These are phyloP conservation scores for Ophiocordyceps polyrhachis-furcata DNA, from an alignment of 2,329 filamentous ascomycete genomes.

Conservation along the genomic window DNA sequence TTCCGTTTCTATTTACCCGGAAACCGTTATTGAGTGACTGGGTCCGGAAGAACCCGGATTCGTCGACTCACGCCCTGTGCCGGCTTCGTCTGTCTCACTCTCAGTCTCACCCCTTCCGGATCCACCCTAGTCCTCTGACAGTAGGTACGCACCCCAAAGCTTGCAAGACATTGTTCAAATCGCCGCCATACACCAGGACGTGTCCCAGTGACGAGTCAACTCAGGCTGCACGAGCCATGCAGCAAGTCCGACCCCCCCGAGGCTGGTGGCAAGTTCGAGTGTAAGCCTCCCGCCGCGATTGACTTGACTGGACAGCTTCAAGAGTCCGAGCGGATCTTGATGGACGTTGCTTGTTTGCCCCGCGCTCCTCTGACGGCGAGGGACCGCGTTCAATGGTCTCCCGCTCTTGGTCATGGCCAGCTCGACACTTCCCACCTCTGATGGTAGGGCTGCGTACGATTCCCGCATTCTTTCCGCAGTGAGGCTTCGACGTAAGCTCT, in stretches of 20 bases:
- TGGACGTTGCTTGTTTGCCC: slow-evolving; percentile 12
- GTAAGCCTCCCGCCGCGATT: slow-evolving; percentile 46
- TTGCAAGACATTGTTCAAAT: no score
- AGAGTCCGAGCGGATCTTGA: slow-evolving; percentile 63
- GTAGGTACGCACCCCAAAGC: no score
- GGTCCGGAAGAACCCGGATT: no score
- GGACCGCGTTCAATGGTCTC: not conserved
- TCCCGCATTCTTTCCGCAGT: slow-evolving; percentile 12
- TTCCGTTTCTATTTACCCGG: no score
- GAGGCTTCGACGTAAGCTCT: slow-evolving; percentile 16
- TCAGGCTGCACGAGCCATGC: slow-evolving; percentile 33
- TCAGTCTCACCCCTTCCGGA: no score
- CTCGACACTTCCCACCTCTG: not conserved
- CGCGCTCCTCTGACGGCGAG: not conserved
- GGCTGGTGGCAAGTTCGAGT: slow-evolving; percentile 54
- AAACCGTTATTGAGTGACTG: no score
- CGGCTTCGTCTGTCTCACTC: no score
- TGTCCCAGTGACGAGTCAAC: slow-evolving; percentile 1
- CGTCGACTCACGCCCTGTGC: no score
- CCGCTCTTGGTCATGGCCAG: not conserved
- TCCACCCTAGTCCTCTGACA: no score
- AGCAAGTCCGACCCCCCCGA: slow-evolving; percentile 54
- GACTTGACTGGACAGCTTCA: slow-evolving; percentile 49
- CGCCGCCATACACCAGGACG: not conserved
- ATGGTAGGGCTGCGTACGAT: not conserved